These are phyloP conservation scores for Coemansia erecta DNA, from an alignment of 192 early-diverging fungal genomes.

Conservation along the genomic window DNA sequence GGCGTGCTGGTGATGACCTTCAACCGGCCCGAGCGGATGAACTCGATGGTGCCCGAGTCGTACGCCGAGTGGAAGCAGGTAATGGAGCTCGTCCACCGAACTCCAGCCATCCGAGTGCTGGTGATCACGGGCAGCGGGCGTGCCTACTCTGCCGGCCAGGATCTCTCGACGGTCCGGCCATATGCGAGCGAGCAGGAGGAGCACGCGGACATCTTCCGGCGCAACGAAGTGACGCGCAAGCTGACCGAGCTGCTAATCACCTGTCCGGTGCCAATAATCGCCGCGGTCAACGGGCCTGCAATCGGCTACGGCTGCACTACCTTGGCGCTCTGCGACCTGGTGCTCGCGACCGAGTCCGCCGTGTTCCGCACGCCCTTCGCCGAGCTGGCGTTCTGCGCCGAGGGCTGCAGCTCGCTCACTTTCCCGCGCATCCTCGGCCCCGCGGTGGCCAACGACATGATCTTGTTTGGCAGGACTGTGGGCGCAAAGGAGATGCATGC, in stretches of 20 bases:
- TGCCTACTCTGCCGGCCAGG: constrained; percentile 66
- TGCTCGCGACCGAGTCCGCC: constrained; percentile 62
- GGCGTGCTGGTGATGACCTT: constrained; percentile 66
- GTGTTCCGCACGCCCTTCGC: constrained; percentile 75
- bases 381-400: constrained; percentile 70
- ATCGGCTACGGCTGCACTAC: constrained; percentile 70
- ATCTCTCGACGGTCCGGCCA: constrained; percentile 34
- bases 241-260: constrained; percentile 55
- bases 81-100: constrained; percentile 54
- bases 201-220: constrained; percentile 5
- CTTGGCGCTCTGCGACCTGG: constrained; percentile 65
- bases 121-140: constrained; percentile 67
- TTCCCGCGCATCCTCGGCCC: constrained; percentile 69
- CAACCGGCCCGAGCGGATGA: constrained; percentile 61
- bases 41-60: constrained; percentile 57
- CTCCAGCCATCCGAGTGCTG: constrained; percentile 54
- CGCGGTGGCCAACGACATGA: constrained; percentile 66
- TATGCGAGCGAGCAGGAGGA: constrained; percentile 15
- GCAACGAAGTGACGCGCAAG: constrained; percentile 26
- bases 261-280: constrained; percentile 70
- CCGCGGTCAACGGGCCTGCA: constrained; percentile 68
- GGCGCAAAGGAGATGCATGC: constrained; percentile 61
- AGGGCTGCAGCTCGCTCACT: constrained; percentile 66
- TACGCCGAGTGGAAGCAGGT: constrained; percentile 64
- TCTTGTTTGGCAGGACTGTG: constrained; percentile 58